Base-by-base conservation (phyloP, 176 grass and related monocot genomes). In the Panicum miliaceum region DNA sequence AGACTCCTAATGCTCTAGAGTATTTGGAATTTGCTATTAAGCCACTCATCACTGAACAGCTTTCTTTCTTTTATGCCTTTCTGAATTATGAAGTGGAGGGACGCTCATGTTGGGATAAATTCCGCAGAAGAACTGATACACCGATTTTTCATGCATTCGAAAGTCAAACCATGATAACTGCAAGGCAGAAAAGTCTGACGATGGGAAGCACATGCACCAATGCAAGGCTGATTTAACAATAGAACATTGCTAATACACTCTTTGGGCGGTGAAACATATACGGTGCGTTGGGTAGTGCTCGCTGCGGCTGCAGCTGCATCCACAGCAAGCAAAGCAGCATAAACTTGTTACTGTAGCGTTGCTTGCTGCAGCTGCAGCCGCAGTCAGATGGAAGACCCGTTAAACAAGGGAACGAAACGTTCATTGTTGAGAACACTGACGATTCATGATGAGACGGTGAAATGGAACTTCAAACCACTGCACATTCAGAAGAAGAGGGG, bases 151-250 rank as follows among this genome's bases (percentile, higher is more conserved):
- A 48, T 58, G 34, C 73, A 83, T 56, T 43, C 23, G 13, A 62
- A 83, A 84, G 80, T 87, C 89, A 87, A 90, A 87, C 68, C 13
- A 16, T 0, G 25, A 29, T 87, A 78, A 61, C 34, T 69, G 41
- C 76, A 58, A 73, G 50, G 80, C 51, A 61, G 61, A 73, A 72
- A 79, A 73, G 36, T 41, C 26, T 82, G 52, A 58, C 56, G 43
- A 84, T 4, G 13, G 48, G 54, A 75, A 51, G 48, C 41, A 80
- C 60, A 58, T 29, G 53, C 10, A 6, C 12, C 37, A 12, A 58
- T 45, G 72, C 61, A 76, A 46, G 34, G 76, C 64, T 57, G 20
- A 77, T 56, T 86, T 35, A 64, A 63, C 20, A 50, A 78, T 51
- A 50, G 15, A 73, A 7, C 48, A 64, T 12, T 84, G 51, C 26